Evolutionary conservation across 2,329 filamentous ascomycete genomes (phyloP).

Genomic region (Aspergillus sclerotialis): DNA sequence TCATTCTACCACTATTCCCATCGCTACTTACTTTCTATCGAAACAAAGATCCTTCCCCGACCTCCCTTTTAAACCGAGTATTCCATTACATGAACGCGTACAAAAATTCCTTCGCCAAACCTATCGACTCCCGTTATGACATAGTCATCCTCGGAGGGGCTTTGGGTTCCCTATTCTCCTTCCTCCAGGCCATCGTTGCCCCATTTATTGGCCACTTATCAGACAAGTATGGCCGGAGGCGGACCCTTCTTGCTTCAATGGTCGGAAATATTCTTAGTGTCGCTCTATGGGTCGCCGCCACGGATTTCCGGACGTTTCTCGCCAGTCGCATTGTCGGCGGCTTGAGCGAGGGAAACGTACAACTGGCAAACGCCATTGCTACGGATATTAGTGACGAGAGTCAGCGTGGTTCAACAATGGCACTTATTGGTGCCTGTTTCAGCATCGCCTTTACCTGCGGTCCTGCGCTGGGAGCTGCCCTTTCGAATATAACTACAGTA

Average conservation of each 20-base stretch:
- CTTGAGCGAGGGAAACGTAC: slow-evolving; percentile 92
- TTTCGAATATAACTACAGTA: slow-evolving; percentile 70
- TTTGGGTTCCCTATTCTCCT: slow-evolving; percentile 84
- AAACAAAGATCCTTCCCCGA: slow-evolving; percentile 59
- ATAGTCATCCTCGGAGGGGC: slow-evolving; percentile 93
- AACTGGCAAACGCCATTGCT: slow-evolving; percentile 91
- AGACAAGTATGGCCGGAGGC: slow-evolving; percentile 79
- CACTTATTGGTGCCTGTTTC: slow-evolving; percentile 91
- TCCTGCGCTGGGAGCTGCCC: slow-evolving; percentile 79
- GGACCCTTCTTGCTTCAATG: slow-evolving; percentile 86
- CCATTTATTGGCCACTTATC: slow-evolving; percentile 85
- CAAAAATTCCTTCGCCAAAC: slow-evolving; percentile 84
- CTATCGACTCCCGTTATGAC: slow-evolving; percentile 94
- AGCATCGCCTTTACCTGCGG: slow-evolving; percentile 96
- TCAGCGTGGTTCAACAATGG: slow-evolving; percentile 86
- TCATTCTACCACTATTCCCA: slow-evolving; percentile 93
- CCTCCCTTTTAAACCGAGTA: slow-evolving; percentile 69
- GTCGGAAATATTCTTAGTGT: slow-evolving; percentile 87
- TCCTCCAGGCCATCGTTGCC: slow-evolving; percentile 86
- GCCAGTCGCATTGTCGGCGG: slow-evolving; percentile 90
- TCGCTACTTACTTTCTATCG: slow-evolving; percentile 95
- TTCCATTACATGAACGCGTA: slow-evolving; percentile 83
- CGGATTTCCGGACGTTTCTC: slow-evolving; percentile 92
- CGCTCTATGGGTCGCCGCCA: slow-evolving; percentile 85
- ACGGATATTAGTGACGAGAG: slow-evolving; percentile 88